Conservation (phyloP, 805 yeast species). For the Hanseniaspora jakobsenii region DNA sequence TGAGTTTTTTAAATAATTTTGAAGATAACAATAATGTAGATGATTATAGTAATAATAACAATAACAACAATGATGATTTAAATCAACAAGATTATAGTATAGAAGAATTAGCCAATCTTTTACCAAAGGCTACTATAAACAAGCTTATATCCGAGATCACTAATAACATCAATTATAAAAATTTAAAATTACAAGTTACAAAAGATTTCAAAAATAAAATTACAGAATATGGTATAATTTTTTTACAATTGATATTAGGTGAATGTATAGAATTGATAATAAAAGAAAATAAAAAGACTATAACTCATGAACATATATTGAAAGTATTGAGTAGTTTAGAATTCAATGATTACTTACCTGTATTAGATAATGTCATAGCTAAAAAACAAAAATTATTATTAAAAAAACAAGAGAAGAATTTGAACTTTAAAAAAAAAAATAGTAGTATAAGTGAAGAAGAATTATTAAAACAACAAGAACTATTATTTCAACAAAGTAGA, state of each 20-base stretch:
- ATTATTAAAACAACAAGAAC: conserved; percentile 81
- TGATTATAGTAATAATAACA: too few species aligned
- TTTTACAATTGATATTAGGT: conserved; percentile 58
- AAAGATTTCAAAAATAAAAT: conserved; percentile 12
- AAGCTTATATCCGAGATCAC: conserved; percentile 83
- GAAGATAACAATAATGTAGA: too few species aligned
- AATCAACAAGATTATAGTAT: conserved; percentile 6
- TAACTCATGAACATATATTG: conserved; percentile 90
- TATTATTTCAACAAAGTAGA: conserved; percentile 68
- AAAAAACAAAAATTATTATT: conserved; percentile 67
- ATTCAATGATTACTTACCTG: conserved; percentile 70
- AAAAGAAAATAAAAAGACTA: conserved; percentile 88
- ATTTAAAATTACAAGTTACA: conserved; percentile 4
- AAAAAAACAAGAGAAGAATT: conserved; percentile 77
- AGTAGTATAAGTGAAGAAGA: conserved; percentile 91
- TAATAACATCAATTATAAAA: conserved; percentile 25
- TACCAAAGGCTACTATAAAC: conserved; percentile 76
- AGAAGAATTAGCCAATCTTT: conserved; percentile 20
- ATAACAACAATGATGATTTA: too few species aligned
- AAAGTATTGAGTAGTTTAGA: conserved; percentile 82
- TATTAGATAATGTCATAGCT: conserved; percentile 61
- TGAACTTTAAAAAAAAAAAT: conserved; percentile 83
- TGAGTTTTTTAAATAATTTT: too few species aligned
- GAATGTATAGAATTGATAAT: conserved; percentile 93
- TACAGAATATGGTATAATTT: conserved; percentile 11